Evolutionary conservation across 2,329 filamentous ascomycete genomes (phyloP).

Genomic region (Aspergillus sergii): DNA sequence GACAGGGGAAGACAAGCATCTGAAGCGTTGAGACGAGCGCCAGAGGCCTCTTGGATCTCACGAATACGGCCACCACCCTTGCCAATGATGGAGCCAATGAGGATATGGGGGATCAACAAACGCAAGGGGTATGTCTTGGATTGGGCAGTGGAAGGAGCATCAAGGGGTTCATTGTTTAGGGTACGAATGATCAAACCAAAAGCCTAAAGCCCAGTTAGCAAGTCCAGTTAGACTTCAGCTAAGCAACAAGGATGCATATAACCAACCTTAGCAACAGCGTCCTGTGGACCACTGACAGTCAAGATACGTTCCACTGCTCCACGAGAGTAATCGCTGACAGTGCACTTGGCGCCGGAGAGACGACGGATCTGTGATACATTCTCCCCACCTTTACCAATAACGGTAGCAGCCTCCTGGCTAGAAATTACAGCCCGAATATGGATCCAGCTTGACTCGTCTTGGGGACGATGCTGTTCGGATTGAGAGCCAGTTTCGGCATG

Average conservation of each 20-base stretch:
- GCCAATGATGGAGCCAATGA: conserved; percentile 98
- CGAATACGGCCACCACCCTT: conserved; percentile 95
- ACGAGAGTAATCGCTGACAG: conserved; percentile 96
- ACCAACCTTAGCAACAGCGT: conserved; percentile 91
- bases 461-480: conserved; percentile 52
- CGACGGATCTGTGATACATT: conserved; percentile 97
- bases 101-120: conserved; percentile 90
- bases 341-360: conserved; percentile 95
- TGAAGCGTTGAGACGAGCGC: conserved; percentile 92
- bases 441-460: conserved; percentile 95
- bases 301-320: conserved; percentile 96
- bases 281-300: conserved; percentile 93
- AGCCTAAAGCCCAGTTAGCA: conserved; percentile 59
- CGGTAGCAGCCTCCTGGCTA: conserved; percentile 93
- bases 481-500: conserved; percentile 54
- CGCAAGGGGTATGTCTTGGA: conserved; percentile 98
- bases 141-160: conserved; percentile 82
- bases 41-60: conserved; percentile 97
- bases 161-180: conserved; percentile 92
- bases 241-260: conserved; percentile 22
- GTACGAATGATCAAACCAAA: conserved; percentile 98
- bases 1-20: conserved; percentile 93
- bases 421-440: conserved; percentile 97
- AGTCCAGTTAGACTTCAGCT: neutral
- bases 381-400: conserved; percentile 98